A percentile compares a stretch with the other conserved stretches of the same genome.
phyloP scores from a whole-genome alignment of 2,329 filamentous ascomycete genomes.

The Scortechinia acanthostroma region DNA sequence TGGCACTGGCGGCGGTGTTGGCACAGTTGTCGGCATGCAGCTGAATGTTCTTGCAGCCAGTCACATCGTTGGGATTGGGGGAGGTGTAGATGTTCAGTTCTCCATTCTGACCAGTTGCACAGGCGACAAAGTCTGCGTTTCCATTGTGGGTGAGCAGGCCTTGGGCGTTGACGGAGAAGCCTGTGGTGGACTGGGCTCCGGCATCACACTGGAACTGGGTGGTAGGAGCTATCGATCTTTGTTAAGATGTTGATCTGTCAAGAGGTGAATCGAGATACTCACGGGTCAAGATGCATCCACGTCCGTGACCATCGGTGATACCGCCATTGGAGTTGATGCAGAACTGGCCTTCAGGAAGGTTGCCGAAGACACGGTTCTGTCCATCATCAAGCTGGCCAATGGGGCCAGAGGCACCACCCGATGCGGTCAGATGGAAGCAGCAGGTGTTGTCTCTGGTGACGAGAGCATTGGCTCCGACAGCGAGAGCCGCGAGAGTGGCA shows the following conservation, averaged over 20 bases:
- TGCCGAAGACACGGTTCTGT: slow-evolving; percentile 45
- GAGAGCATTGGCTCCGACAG: slow-evolving; percentile 29
- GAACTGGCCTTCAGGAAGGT: slow-evolving; percentile 36
- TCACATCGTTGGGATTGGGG: slow-evolving; percentile 19
- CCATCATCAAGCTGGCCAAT: slow-evolving; percentile 55
- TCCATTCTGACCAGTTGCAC: slow-evolving; percentile 43
- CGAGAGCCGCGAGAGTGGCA: slow-evolving; percentile 14
- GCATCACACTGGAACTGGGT: slow-evolving; percentile 55
- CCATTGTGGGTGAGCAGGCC: slow-evolving; percentile 43
- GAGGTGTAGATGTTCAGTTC: slow-evolving; percentile 46
- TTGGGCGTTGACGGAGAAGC: slow-evolving; percentile 45
- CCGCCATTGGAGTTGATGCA: slow-evolving; percentile 41
- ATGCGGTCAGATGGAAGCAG: slow-evolving; percentile 42
- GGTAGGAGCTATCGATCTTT: slow-evolving; percentile 45
- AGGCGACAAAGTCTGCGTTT: slow-evolving; percentile 47
- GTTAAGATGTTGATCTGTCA: not conserved
- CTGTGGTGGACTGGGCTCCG: slow-evolving; percentile 37
- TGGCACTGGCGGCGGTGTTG: slow-evolving; percentile 6
- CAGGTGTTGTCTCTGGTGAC: slow-evolving; percentile 27
- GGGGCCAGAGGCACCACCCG: slow-evolving; percentile 36
- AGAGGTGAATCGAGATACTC: slow-evolving; percentile 14
- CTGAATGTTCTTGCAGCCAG: slow-evolving; percentile 38
- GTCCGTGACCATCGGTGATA: slow-evolving; percentile 44
- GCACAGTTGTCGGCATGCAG: slow-evolving; percentile 30
- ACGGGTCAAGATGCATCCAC: slow-evolving; percentile 60